Conservation (phyloP, 768 basidiomycete species). For the Neoboletus magnificus region DNA sequence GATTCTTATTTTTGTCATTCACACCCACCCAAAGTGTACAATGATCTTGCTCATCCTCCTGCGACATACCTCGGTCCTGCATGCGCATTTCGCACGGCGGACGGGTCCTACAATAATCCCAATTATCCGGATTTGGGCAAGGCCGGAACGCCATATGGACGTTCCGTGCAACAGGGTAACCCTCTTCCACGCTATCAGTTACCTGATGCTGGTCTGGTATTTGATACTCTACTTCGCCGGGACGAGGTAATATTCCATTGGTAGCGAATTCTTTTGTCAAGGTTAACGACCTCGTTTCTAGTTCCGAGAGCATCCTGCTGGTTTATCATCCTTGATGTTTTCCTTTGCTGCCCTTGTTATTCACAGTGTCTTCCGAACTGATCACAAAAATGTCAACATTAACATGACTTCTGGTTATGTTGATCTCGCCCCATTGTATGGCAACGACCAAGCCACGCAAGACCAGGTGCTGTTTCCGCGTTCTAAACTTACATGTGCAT, state of each 20-base stretch:
- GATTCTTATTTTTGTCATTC: background rate
- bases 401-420: constrained; percentile 89
- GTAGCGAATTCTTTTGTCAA: background rate
- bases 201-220: constrained; percentile 77
- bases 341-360: constrained; percentile 80
- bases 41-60: constrained; percentile 79
- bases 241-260: constrained; percentile 47
- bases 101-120: constrained; percentile 77
- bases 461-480: constrained; percentile 44
- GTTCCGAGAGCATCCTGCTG: constrained; percentile 76
- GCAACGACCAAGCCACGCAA: constrained; percentile 61
- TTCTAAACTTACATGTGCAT: background rate
- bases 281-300: constrained; percentile 26
- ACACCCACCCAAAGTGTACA: constrained; percentile 53
- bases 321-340: constrained; percentile 78
- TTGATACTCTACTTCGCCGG: constrained; percentile 73
- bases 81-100: constrained; percentile 68
- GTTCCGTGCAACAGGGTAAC: constrained; percentile 71
- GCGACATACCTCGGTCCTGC: constrained; percentile 61
- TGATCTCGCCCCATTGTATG: constrained; percentile 81
- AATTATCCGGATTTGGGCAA: constrained; percentile 69
- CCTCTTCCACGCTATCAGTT: constrained; percentile 64
- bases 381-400: constrained; percentile 58
- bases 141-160: constrained; percentile 76
- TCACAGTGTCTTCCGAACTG: constrained; percentile 85